Base-by-base conservation (phyloP, 306 rosid genomes). In the Quercus berberidifolia region DNA sequence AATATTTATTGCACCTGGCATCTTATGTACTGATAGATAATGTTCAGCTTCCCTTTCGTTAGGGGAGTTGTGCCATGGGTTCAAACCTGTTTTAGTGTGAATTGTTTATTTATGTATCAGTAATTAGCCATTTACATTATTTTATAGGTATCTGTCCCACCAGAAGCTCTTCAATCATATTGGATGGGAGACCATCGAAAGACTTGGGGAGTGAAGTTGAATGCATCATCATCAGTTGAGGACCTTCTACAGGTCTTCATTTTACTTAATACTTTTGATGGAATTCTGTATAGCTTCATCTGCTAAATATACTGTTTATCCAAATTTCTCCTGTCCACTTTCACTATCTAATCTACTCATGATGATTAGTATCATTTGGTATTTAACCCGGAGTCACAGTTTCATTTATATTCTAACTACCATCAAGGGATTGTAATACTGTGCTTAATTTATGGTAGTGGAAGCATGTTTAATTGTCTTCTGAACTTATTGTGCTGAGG, bases 151-250 rank as follows among this genome's bases (percentile, higher is more conserved):
- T 91, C 91, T 69, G 88, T 88, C 75, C 94, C 96, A 21, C 88
- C 79, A 49, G 98, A 96, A 86, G 93, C 98, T 77, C 88, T 93
- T 69, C 92, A 85, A 71, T 85, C 89, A 23, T 85, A 63, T 85
- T 96, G 99, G 99, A 89, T 88, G 13, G 82, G 82, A 78, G 96
- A 91, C 54, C 38, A 55, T 63, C 88, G 98, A 74, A 85, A 74
- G 88, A 85, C 65, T 18, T 96, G 98, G 99, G 96, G 92, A 60
- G 76, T 75, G 80, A 96, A 86, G 83, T 80, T 96, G 87, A 86
- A 83, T 85, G 82, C 72, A 18, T 86, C 97, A 80, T 88, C 89
- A 46, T 84, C 98, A 11, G 74, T 76, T 68, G 97, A 93, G 78
- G 98, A 93, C 76, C 88, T 91, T 83, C 77, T 93, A 71, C 90